phyloP scores from a whole-genome alignment of 2,329 filamentous ascomycete genomes.

The Ophiostoma triangulosporum region DNA sequence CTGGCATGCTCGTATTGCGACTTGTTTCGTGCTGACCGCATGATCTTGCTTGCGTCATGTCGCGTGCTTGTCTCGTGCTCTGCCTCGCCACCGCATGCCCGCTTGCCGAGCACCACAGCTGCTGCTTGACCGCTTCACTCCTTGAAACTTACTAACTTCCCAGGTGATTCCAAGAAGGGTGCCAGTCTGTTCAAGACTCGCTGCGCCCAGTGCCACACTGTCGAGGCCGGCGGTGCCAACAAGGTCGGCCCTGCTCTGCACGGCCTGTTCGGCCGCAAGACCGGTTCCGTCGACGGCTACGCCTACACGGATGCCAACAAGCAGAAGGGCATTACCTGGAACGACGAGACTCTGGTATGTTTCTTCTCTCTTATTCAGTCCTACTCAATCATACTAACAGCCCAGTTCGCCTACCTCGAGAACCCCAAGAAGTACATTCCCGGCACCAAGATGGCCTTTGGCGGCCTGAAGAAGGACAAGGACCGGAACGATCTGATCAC shows the following conservation, averaged over 20 bases:
- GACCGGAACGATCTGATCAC: conserved; percentile 98
- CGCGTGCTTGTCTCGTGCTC: background rate
- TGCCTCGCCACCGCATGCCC: background rate
- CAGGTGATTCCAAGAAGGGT: conserved; percentile 92
- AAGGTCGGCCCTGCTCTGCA: conserved; percentile 96
- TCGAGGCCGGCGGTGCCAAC: conserved; percentile 82
- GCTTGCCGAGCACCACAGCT: background rate
- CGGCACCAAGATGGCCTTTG: conserved; percentile 99
- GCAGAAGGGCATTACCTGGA: conserved; percentile 83
- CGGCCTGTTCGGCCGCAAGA: conserved; percentile 96
- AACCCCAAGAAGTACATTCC: conserved; percentile 99
- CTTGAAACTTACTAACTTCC: background rate
- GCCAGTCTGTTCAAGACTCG: conserved; percentile 98
- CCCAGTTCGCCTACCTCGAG: conserved; percentile 91
- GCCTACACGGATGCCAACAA: conserved; percentile 99
- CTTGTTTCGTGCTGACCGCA: background rate
- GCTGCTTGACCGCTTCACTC: background rate
- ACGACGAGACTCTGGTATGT: conserved; percentile 68
- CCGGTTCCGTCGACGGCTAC: conserved; percentile 81
- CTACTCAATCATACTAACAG: conserved; percentile 6
- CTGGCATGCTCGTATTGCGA: no score
- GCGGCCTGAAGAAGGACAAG: conserved; percentile 99
- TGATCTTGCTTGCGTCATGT: background rate
- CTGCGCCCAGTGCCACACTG: conserved; percentile 96
- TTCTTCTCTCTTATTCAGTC: background rate